A percentile compares a stretch with the other conserved stretches of the same genome.
phyloP scores from a whole-genome alignment of 306 rosid species.

The Benincasa hispida region DNA sequence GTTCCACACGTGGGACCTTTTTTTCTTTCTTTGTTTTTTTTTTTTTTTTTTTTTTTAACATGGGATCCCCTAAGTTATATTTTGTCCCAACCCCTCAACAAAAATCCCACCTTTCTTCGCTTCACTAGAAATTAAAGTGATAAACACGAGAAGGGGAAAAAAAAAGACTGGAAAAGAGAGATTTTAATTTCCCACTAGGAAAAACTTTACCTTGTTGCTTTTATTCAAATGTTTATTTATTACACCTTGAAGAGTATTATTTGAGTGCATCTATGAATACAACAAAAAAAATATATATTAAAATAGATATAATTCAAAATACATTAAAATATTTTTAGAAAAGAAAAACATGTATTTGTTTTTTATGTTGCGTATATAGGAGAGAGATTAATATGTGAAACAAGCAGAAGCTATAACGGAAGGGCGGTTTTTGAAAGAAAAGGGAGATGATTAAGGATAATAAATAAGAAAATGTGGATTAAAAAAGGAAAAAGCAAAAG shows the following conservation, averaged over 20 bases:
- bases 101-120: conserved; percentile 14
- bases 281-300: no score
- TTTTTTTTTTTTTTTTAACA: neutral
- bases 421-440: neutral
- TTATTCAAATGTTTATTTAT: neutral
- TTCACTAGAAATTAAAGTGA: neutral
- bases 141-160: neutral
- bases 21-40: neutral
- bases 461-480: neutral
- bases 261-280: no score
- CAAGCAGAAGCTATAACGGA: neutral
- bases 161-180: neutral
- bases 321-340: no score
- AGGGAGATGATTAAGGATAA: neutral
- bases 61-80: conserved; percentile 17
- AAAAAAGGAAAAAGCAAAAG: neutral
- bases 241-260: neutral
- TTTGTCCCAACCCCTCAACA: conserved; percentile 10
- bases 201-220: neutral
- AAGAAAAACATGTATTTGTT: no score
- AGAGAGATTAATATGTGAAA: neutral
- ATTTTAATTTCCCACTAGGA: neutral
- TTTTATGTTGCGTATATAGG: no score
- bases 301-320: no score
- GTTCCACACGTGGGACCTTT: conserved; percentile 85